phyloP scores from a whole-genome alignment of 1,284 basidiomycete genomes.

The Cutaneotrichosporon sp. region DNA sequence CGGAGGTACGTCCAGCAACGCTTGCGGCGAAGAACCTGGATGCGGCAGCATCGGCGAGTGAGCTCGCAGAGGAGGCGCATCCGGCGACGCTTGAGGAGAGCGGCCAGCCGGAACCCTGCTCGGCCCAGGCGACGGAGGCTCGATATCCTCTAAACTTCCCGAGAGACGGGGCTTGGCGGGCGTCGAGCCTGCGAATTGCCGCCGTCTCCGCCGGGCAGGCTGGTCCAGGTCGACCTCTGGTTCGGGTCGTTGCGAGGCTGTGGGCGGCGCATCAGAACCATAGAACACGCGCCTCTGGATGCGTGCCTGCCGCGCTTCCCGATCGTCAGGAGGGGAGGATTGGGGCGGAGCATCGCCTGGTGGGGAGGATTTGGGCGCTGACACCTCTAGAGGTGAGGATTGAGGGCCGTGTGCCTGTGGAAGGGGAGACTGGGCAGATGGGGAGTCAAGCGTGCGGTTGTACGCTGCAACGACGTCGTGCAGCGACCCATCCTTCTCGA shows the following conservation, averaged over 20 bases:
- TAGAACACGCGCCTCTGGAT: background rate
- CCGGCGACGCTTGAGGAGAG: background rate
- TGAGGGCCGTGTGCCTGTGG: no score
- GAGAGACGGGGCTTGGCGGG: constrained; percentile 15
- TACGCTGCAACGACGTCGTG: background rate
- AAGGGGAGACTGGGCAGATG: background rate
- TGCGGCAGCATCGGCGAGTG: background rate
- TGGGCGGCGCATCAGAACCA: background rate
- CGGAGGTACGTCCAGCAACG: background rate
- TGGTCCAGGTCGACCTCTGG: constrained; percentile 9
- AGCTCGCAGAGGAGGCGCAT: background rate
- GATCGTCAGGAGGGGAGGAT: background rate
- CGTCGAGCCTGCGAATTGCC: constrained; percentile 10
- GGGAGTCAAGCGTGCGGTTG: background rate
- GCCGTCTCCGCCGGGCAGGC: constrained; percentile 3
- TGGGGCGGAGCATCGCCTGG: background rate
- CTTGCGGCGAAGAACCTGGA: background rate
- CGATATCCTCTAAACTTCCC: constrained; percentile 1
- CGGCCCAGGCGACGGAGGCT: constrained; percentile 4
- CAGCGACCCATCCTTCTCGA: background rate
- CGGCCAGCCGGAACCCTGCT: background rate
- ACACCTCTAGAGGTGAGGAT: no score
- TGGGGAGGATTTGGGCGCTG: no score
- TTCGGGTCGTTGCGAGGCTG: background rate
- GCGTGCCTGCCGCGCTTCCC: background rate